phyloP scores from a whole-genome alignment of 2,329 filamentous ascomycete species.

The Pseudopyricularia javanii region DNA sequence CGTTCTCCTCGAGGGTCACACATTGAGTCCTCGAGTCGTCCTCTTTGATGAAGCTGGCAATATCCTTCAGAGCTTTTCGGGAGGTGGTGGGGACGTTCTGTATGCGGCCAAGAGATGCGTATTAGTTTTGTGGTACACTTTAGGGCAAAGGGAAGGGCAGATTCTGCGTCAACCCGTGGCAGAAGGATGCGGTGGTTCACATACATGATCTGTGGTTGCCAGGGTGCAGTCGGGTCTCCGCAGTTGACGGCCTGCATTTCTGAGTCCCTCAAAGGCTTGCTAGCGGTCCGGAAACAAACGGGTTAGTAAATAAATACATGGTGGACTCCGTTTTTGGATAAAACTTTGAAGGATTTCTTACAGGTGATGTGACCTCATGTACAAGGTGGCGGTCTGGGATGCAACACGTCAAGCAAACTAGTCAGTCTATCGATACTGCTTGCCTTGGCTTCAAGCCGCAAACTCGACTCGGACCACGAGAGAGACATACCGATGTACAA shows the following conservation, averaged over 20 bases:
- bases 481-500: constrained; percentile 72
- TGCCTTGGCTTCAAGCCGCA: neutral
- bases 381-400: constrained; percentile 95
- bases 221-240: constrained; percentile 93
- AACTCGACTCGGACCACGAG: neutral
- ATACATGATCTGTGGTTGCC: constrained; percentile 90
- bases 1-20: constrained; percentile 91
- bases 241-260: constrained; percentile 77
- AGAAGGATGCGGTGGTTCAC: constrained; percentile 17
- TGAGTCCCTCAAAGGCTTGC: constrained; percentile 95
- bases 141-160: neutral
- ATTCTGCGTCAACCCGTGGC: neutral
- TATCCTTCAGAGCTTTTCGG: constrained; percentile 86
- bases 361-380: constrained; percentile 95
- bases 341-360: constrained; percentile 29
- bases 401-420: constrained; percentile 4
- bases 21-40: constrained; percentile 89
- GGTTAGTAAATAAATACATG: constrained; percentile 2
- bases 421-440: neutral
- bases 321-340: constrained; percentile 5
- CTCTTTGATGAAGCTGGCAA: constrained; percentile 87
- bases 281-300: no score
- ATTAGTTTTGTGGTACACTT: neutral
- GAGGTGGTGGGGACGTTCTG: constrained; percentile 90
- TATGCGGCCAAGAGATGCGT: constrained; percentile 6